phyloP scores from a whole-genome alignment of 768 basidiomycete genomes.

The Clitopilus hobsonii region DNA sequence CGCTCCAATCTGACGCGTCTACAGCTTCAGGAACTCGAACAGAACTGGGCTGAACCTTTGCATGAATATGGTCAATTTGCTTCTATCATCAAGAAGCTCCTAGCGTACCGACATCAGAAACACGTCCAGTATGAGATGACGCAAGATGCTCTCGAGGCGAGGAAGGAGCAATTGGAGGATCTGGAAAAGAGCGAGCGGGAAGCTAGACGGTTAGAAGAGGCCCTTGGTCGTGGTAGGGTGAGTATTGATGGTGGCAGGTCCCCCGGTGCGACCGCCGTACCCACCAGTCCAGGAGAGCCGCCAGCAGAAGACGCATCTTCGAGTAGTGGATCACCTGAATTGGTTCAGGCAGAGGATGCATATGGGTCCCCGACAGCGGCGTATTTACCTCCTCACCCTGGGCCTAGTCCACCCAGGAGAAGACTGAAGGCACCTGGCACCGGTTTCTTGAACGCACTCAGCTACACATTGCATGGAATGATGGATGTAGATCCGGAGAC shows the following conservation, averaged over 20 bases:
- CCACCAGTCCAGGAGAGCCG: constrained; percentile 21
- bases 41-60: constrained; percentile 92
- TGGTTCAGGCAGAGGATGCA: constrained; percentile 15
- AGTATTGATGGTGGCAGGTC: not conserved
- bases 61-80: constrained; percentile 97
- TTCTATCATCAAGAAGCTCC: constrained; percentile 87
- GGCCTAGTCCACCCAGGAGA: constrained; percentile 58
- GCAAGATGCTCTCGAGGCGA: constrained; percentile 81
- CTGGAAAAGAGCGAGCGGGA: constrained; percentile 92
- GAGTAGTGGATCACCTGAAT: not conserved
- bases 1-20: constrained; percentile 1
- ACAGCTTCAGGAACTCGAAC: constrained; percentile 90
- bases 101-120: constrained; percentile 95
- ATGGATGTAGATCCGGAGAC: constrained; percentile 99
- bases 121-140: constrained; percentile 98
- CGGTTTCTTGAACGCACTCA: constrained; percentile 86
- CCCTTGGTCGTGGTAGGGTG: constrained; percentile 58
- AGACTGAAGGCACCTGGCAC: constrained; percentile 67
- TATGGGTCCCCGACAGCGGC: constrained; percentile 38
- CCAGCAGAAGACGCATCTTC: constrained; percentile 15
- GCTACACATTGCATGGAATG: constrained; percentile 94
- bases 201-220: constrained; percentile 84
- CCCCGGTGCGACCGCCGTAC: constrained; percentile 16
- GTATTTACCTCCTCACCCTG: constrained; percentile 75
- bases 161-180: constrained; percentile 80